Conservation (phyloP, 495 filamentous ascomycete genomes). For the Xylaria venustula region DNA sequence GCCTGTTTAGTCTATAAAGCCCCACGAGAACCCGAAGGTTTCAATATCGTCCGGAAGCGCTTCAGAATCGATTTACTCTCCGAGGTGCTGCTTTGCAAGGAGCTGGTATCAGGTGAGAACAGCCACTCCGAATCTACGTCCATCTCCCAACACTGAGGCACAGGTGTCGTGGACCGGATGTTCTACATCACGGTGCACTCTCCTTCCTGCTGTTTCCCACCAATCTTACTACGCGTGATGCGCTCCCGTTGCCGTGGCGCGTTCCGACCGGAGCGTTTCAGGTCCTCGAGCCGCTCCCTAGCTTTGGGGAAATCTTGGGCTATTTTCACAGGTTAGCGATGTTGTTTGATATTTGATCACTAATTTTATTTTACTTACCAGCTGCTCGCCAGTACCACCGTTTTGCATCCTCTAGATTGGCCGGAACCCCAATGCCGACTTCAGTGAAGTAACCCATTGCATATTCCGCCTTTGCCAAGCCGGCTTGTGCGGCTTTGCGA, state of each 20-base stretch:
- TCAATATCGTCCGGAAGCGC: constrained; percentile 1
- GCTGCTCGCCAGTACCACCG: constrained; percentile 98
- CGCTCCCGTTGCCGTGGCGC: constrained; percentile 67
- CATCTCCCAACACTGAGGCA: not conserved
- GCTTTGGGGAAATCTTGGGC: constrained; percentile 95
- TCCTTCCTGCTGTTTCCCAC: constrained; percentile 77
- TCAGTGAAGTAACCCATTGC: constrained; percentile 98
- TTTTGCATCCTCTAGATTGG: constrained; percentile 91
- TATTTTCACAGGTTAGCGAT: constrained; percentile 34
- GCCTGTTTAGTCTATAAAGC: not conserved
- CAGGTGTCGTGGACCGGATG: constrained; percentile 18
- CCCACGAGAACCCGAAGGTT: not conserved
- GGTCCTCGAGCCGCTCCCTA: constrained; percentile 84
- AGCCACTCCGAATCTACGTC: constrained; percentile 9
- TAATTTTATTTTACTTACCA: constrained; percentile 60
- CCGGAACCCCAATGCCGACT: constrained; percentile 83
- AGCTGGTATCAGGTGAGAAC: not conserved
- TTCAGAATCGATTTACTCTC: not conserved
- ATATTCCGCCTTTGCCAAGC: constrained; percentile 89
- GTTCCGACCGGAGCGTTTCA: constrained; percentile 76
- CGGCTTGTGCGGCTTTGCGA: constrained; percentile 81
- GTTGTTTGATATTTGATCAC: not conserved
- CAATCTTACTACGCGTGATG: constrained; percentile 77
- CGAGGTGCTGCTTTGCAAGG: not conserved
- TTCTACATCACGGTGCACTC: constrained; percentile 82